Base-by-base conservation (phyloP, 2,329 filamentous ascomycete genomes). In the Arthrobotrys sinensis region DNA sequence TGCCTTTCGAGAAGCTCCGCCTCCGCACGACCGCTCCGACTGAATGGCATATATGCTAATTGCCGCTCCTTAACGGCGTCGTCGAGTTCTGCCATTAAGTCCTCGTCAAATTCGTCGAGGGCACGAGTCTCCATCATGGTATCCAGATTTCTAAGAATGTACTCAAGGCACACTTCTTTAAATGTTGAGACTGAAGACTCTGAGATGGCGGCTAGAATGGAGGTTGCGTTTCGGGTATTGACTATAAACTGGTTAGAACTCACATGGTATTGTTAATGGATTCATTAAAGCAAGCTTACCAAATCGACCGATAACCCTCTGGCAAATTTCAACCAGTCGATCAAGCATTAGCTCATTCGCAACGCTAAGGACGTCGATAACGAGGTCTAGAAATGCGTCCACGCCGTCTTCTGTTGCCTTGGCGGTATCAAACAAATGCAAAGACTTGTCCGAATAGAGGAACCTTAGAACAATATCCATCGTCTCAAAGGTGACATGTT, bases 331-430 rank as follows among this genome's bases (percentile, higher is more conserved):
- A 4, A 93, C 93, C 4, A 99, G 86, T 5, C 94, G 89, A 83
- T 97, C 94, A 55, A 99, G 88, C 94, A 99, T 97, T 72, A 99
- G 86, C 84, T 99, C 95, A 83, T 99, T 96, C 11, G 94, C 93
- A 65, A 93, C 91, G 70, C 90, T 90, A 88, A 98, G 91, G 52
- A 98, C 92, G 81, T 97, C 94, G 85, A 98, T 88, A 7, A 97
- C 88, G n/a, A 96, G 86, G 81, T 98, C 94, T 3, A 94, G 90
- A 80, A 97, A 94, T 53, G 94, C 91, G 80, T 97, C 94, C 4
- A 97, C 85, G 77, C 91, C 90, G 40, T 76, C 72, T 48, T 80
- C 64, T 21, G 79, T 65, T 16, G 89, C 88, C 14, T 91, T 88
- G 4, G 96, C 88, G 36, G 91, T 87, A 80, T 97, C 90, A 82